Evolutionary conservation across 257 asterid species (phyloP).

Genomic region (Dorcoceras hygrometricum): DNA sequence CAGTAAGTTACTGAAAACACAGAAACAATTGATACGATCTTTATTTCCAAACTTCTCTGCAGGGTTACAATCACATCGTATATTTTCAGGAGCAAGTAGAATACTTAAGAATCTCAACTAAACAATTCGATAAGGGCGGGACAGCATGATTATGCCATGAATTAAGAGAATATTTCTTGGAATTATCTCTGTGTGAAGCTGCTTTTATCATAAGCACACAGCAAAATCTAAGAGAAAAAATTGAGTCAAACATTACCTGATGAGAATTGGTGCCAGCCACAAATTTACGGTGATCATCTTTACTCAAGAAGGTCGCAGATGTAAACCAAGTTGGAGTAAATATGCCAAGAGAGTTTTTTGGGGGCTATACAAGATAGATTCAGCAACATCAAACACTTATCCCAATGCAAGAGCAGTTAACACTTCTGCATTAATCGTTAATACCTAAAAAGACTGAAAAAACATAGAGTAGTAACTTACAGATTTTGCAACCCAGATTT

Average conservation of each 20-base stretch:
- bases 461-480: slow-evolving; percentile 43
- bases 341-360: slow-evolving; percentile 74
- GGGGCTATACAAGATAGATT: slow-evolving; percentile 56
- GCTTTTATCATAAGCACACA: background rate
- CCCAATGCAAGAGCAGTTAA: slow-evolving; percentile 7
- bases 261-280: slow-evolving; percentile 79
- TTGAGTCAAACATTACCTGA: slow-evolving; percentile 49
- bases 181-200: background rate
- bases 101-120: background rate
- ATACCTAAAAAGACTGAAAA: slow-evolving; percentile 1
- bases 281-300: slow-evolving; percentile 87
- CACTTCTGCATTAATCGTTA: background rate
- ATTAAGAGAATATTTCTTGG: slow-evolving; percentile 2
- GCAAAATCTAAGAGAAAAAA: background rate
- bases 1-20: slow-evolving; percentile 12
- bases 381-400: slow-evolving; percentile 21
- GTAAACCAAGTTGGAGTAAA: slow-evolving; percentile 91
- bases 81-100: background rate
- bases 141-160: background rate
- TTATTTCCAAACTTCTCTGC: background rate
- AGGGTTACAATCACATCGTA: background rate
- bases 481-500: slow-evolving; percentile 78
- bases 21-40: background rate
- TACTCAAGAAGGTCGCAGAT: slow-evolving; percentile 69
- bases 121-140: background rate